Conservation (phyloP, 2,329 filamentous ascomycete species). For the Exophiala bonariae region DNA sequence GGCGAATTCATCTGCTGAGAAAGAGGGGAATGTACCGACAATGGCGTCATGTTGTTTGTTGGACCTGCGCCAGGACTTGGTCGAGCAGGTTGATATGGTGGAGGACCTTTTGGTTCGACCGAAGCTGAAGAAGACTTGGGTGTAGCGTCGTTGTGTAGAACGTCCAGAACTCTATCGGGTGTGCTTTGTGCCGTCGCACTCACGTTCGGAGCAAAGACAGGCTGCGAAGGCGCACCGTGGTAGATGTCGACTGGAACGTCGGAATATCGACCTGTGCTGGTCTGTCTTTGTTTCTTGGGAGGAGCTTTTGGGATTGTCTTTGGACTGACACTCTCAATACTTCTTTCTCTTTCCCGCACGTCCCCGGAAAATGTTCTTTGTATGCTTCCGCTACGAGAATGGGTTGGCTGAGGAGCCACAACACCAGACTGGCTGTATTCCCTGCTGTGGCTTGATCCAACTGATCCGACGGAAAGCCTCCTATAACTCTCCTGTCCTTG, state of each 20-base stretch:
- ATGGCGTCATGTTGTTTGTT: constrained; percentile 14
- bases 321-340: constrained; percentile 29
- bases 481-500: constrained; percentile 27
- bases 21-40: constrained; percentile 19
- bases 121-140: constrained; percentile 18
- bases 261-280: constrained; percentile 15
- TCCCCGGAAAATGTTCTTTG: constrained; percentile 25
- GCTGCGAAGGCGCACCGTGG: constrained; percentile 3
- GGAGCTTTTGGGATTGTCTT: constrained; percentile 29
- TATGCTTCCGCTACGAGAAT: constrained; percentile 22
- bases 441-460: constrained; percentile 23
- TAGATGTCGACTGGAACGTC: constrained; percentile 10
- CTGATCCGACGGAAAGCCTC: constrained; percentile 23
- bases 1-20: constrained; percentile 16
- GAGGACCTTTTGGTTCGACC: constrained; percentile 13
- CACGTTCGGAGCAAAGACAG: constrained; percentile 2
- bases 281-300: constrained; percentile 16
- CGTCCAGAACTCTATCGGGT: constrained; percentile 13
- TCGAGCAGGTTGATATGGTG: constrained; percentile 14
- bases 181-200: constrained; percentile 11
- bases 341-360: constrained; percentile 26
- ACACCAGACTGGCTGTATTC: constrained; percentile 17
- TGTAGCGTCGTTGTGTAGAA: constrained; percentile 14
- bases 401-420: constrained; percentile 8
- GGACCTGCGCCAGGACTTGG: constrained; percentile 16